Conservation (phyloP, 1,139 yeast species). For the Saccharomyces hybrid region DNA sequence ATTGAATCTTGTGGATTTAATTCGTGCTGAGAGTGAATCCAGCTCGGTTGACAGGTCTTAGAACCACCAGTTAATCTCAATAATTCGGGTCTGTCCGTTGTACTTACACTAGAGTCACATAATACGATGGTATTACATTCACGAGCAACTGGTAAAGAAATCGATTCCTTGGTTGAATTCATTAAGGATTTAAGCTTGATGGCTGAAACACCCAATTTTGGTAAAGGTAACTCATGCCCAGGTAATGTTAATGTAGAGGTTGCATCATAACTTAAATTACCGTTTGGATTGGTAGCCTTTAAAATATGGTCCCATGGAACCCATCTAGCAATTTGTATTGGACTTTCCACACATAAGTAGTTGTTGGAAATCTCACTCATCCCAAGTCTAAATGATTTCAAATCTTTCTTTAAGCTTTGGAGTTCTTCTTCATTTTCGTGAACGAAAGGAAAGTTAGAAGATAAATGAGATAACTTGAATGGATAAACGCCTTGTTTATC, state of each 20-base stretch:
- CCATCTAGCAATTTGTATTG: conserved; percentile 64
- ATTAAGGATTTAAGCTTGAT: conserved; percentile 56
- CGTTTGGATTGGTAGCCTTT: conserved; percentile 55
- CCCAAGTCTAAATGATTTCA: conserved; percentile 63
- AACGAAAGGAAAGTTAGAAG: conserved; percentile 52
- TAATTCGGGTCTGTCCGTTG: conserved; percentile 48
- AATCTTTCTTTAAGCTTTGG: conserved; percentile 44
- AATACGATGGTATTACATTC: conserved; percentile 68
- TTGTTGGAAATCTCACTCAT: conserved; percentile 74
- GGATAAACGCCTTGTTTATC: conserved; percentile 87
- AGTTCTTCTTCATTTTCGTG: conserved; percentile 32
- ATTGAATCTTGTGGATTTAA: conserved; percentile 38
- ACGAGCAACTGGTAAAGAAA: conserved; percentile 55
- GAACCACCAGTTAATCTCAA: conserved; percentile 76
- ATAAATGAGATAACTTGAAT: conserved; percentile 67
- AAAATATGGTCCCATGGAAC: conserved; percentile 61
- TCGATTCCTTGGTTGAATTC: conserved; percentile 43
- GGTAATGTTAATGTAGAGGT: conserved; percentile 55
- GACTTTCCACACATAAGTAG: conserved; percentile 68
- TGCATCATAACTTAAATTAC: conserved; percentile 57
- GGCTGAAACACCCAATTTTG: conserved; percentile 60
- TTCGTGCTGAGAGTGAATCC: conserved; percentile 74
- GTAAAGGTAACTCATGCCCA: conserved; percentile 66
- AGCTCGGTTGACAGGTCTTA: conserved; percentile 61
- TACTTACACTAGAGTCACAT: conserved; percentile 37